Evolutionary conservation across 768 basidiomycete species (phyloP), one percentile per base, ranked within the genome.

Genomic region (Macrolepiota fuliginosa): DNA sequence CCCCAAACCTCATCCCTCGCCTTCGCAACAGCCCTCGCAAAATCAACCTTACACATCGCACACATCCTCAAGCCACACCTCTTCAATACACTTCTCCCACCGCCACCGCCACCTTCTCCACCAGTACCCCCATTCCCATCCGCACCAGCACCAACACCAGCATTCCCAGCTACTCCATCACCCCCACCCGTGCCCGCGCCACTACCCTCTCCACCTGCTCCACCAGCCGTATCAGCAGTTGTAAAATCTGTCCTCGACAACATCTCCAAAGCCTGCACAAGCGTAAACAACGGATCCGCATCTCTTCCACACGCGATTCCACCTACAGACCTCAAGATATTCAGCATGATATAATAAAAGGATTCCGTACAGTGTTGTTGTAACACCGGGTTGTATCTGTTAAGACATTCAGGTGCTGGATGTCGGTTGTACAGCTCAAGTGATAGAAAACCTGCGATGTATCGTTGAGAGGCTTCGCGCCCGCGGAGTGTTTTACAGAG

Each of bases 281-380:
- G 81, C 59, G 89, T 88, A 68, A 80, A 89, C 24, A 92, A 72
- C 55, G 88, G 86, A 68, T 92, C 90, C 2, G 86, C 89, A 67
- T 91, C 89, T 25, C 90, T 79, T 51, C 90, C 90, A 58, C 78
- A 79, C 0, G 89, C 83, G 61, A 91, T 86, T 0, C 90, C 90
- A 0, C 87, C 85, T 47, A 91, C 81, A 22, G 85, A 81, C 59
- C 90, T 84, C 45, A 91, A 73, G 32, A 88, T 75, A 70, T 91
- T 90, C 61, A 91, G 81, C 77, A 83, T 83, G 74, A 92, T 84
- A 70, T 86, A 89, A 73, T 90, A 88, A 73, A 89, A 89, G 13
- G 89, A 87, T 55, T 90, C 87, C 61, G 76, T 74, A 72, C 90
- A 92, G 54, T 72, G 66, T 35, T 75, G 60, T 1, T 74, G 71